These are phyloP conservation scores for Mrakia blollopis DNA, from an alignment of 768 basidiomycete genomes.

Conservation along the genomic window DNA sequence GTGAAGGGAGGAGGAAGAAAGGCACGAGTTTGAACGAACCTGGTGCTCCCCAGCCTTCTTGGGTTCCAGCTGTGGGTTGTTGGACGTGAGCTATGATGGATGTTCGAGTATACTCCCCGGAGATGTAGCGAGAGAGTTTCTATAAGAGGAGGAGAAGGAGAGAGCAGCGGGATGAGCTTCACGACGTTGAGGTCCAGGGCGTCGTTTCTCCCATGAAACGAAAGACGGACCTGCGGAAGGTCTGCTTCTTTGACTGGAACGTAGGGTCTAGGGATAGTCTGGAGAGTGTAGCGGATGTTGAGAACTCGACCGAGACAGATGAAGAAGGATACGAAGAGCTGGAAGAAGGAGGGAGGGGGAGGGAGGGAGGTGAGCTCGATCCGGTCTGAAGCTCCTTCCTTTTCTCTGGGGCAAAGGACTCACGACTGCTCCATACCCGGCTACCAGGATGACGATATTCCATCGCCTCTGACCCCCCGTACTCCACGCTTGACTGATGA, in stretches of 20 bases:
- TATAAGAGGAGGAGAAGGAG: not conserved
- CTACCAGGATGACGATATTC: conserved; percentile 42
- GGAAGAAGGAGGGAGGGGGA: not conserved
- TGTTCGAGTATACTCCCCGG: conserved; percentile 43
- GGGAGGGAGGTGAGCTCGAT: not conserved
- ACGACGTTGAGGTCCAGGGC: not conserved
- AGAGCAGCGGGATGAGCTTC: not conserved
- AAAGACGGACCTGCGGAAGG: conserved; percentile 38
- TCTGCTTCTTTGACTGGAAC: conserved; percentile 44
- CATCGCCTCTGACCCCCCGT: conserved; percentile 31
- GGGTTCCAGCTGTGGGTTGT: conserved; percentile 43
- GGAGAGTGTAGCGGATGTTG: conserved; percentile 35
- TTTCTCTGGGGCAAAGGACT: conserved; percentile 17
- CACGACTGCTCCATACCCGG: conserved; percentile 39
- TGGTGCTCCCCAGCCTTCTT: conserved; percentile 45
- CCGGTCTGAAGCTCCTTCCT: not conserved
- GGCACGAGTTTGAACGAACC: conserved; percentile 36
- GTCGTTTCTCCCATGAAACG: too few species aligned
- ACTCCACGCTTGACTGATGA: conserved; percentile 37
- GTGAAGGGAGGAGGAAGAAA: not conserved
- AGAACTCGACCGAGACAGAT: conserved; percentile 33
- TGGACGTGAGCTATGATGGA: conserved; percentile 44
- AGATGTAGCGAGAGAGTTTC: not conserved
- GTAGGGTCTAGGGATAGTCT: conserved; percentile 45
- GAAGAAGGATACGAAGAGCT: conserved; percentile 32